A percentile compares a stretch with the other conserved stretches of the same genome.
phyloP scores from a whole-genome alignment of 2,329 filamentous ascomycete species.

The Daldinia eschscholtzii region DNA sequence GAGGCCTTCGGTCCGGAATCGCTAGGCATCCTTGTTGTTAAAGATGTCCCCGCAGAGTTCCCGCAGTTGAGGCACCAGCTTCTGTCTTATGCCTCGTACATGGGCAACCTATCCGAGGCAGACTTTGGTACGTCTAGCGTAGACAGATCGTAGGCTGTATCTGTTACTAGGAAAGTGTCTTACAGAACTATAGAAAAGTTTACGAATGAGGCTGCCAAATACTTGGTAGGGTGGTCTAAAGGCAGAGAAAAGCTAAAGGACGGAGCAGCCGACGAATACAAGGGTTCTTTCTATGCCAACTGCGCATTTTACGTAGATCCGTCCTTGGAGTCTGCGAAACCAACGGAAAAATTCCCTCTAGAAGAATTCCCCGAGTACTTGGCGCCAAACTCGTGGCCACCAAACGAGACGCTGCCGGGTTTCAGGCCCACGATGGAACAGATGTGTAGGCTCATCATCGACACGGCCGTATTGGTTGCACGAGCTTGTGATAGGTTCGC shows the following conservation, averaged over 20 bases:
- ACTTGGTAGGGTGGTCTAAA: constrained; percentile 80
- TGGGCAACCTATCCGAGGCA: constrained; percentile 80
- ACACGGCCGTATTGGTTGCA: constrained; percentile 89
- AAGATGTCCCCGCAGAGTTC: constrained; percentile 82
- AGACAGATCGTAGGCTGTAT: constrained; percentile 4
- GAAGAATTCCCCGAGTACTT: constrained; percentile 88
- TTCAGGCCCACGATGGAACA: constrained; percentile 80
- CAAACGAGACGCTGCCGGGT: constrained; percentile 74
- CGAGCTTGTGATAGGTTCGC: constrained; percentile 91
- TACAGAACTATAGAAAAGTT: constrained; percentile 59
- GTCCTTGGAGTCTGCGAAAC: constrained; percentile 70
- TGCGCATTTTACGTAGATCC: constrained; percentile 81
- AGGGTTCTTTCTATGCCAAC: constrained; percentile 88
- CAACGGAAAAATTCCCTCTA: constrained; percentile 68
- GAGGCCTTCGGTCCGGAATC: constrained; percentile 91
- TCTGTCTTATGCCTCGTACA: constrained; percentile 88
- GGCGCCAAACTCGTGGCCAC: constrained; percentile 90
- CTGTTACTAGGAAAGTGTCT: background rate
- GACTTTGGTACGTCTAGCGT: constrained; percentile 73
- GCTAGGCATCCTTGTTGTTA: constrained; percentile 93
- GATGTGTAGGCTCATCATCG: constrained; percentile 87
- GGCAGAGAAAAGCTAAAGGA: constrained; percentile 86
- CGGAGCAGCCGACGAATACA: constrained; percentile 81
- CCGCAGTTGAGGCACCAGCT: constrained; percentile 76
- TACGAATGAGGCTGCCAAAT: constrained; percentile 71